Evolutionary conservation across 2,329 filamentous ascomycete species (phyloP).

Genomic region (Arachnopeziza araneosa): DNA sequence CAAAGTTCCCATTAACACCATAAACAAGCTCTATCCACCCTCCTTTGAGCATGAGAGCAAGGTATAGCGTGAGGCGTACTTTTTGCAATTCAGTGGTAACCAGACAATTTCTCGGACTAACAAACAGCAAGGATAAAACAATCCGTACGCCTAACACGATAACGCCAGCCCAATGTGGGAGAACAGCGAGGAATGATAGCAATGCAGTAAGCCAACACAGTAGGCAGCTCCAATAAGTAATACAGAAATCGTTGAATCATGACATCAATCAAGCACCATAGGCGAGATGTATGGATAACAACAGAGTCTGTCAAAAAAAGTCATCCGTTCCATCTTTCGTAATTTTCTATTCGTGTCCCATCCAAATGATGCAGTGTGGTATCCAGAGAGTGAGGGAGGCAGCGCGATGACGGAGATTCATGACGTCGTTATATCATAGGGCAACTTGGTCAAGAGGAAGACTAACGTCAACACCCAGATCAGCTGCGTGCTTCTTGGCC

Average conservation of each 20-base stretch:
- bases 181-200: slow-evolving; percentile 17
- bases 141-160: slow-evolving; percentile 6
- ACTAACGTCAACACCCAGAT: slow-evolving; percentile 45
- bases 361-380: slow-evolving; percentile 31
- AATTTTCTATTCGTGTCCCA: slow-evolving; percentile 29
- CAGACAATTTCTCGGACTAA: slow-evolving; percentile 18
- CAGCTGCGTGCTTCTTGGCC: slow-evolving; percentile 73
- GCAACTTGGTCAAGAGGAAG: slow-evolving; percentile 26
- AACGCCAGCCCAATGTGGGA: slow-evolving; percentile 21
- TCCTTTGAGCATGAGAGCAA: slow-evolving; percentile 8
- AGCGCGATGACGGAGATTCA: slow-evolving; percentile 22
- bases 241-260: slow-evolving; percentile 11
- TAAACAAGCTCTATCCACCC: slow-evolving; percentile 6
- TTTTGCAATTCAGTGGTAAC: slow-evolving; percentile 13
- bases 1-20: slow-evolving; percentile 12
- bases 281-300: slow-evolving; percentile 16
- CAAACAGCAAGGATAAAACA: slow-evolving; percentile 4
- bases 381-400: slow-evolving; percentile 29
- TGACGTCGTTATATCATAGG: slow-evolving; percentile 21
- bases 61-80: slow-evolving; percentile 2
- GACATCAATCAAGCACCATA: slow-evolving; percentile 15
- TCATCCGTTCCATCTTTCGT: slow-evolving; percentile 26
- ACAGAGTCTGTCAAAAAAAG: slow-evolving; percentile 15
- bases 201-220: slow-evolving; percentile 20
- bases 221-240: slow-evolving; percentile 12